phyloP scores from a whole-genome alignment of 2,329 filamentous ascomycete species.

The Zasmidium citrigriseum region DNA sequence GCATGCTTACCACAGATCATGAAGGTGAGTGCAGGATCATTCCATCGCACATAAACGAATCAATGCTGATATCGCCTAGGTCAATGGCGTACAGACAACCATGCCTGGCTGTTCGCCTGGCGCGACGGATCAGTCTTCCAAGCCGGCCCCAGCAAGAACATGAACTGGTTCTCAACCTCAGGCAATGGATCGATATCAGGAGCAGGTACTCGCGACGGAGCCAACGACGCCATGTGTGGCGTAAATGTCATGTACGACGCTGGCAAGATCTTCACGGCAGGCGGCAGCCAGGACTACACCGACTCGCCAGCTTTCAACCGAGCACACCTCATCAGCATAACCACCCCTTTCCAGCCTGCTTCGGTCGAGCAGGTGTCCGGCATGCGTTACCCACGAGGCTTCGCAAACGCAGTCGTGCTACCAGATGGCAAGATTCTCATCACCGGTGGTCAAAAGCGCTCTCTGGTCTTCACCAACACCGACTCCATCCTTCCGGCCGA shows the following conservation, averaged over 20 bases:
- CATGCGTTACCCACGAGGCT: slow-evolving; percentile 35
- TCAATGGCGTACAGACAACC: slow-evolving; percentile 53
- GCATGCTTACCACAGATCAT: slow-evolving; percentile 37
- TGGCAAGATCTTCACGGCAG: slow-evolving; percentile 58
- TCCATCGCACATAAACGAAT: too few species aligned
- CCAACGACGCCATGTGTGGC: slow-evolving; percentile 57
- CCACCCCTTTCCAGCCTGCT: slow-evolving; percentile 16
- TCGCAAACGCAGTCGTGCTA: slow-evolving; percentile 31
- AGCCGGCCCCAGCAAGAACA: slow-evolving; percentile 54
- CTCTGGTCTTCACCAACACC: slow-evolving; percentile 25
- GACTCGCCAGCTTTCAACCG: slow-evolving; percentile 44
- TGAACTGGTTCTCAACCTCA: slow-evolving; percentile 59
- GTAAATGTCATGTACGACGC: slow-evolving; percentile 59
- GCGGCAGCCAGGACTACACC: slow-evolving; percentile 52
- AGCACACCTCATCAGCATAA: slow-evolving; percentile 55
- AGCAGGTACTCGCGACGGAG: slow-evolving; percentile 48
- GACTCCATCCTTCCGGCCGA: slow-evolving; percentile 21
- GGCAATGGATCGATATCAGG: slow-evolving; percentile 43
- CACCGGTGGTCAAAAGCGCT: slow-evolving; percentile 32
- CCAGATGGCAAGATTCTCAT: slow-evolving; percentile 39
- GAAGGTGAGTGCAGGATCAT: too few species aligned
- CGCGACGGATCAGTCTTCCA: slow-evolving; percentile 54
- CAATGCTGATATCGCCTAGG: too few species aligned
- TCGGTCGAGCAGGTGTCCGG: slow-evolving; percentile 24
- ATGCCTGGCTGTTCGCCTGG: slow-evolving; percentile 57